Conservation (phyloP, 2,329 filamentous ascomycete species). For the Xylariaceae sp. region DNA sequence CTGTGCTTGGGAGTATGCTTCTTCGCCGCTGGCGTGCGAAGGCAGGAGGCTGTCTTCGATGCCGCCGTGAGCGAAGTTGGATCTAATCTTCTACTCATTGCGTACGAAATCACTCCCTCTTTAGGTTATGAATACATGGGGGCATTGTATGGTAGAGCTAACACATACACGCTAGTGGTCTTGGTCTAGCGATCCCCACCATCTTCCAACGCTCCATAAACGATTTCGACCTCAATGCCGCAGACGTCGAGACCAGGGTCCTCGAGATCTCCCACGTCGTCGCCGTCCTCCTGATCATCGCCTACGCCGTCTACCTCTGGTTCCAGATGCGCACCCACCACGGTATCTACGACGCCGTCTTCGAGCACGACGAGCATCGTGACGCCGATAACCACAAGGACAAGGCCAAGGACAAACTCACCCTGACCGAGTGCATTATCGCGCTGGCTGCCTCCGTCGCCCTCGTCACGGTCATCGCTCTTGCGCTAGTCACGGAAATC, state of each 20-base stretch:
- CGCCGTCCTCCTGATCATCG: conserved; percentile 69
- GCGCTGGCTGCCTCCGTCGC: conserved; percentile 66
- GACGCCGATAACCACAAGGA: conserved; percentile 68
- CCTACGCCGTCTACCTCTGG: conserved; percentile 67
- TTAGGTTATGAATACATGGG: too few relatives aligned
- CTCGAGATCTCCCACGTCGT: conserved; percentile 71
- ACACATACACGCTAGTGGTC: conserved; percentile 40
- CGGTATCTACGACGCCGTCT: conserved; percentile 73
- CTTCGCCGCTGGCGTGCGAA: conserved; percentile 71
- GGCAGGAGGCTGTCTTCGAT: conserved; percentile 72
- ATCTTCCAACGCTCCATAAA: conserved; percentile 57
- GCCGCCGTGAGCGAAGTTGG: conserved; percentile 78
- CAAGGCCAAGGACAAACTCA: conserved; percentile 66
- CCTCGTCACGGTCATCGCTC: conserved; percentile 73
- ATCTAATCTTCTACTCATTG: conserved; percentile 74
- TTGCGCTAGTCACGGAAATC: conserved; percentile 75
- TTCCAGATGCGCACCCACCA: conserved; percentile 81
- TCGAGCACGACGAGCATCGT: conserved; percentile 69
- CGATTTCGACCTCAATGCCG: conserved; percentile 29
- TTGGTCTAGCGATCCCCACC: conserved; percentile 55
- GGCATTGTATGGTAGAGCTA: conserved; percentile 34
- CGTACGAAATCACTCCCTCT: conserved; percentile 54
- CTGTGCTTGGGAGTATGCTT: conserved; percentile 82
- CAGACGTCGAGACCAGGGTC: conserved; percentile 53
- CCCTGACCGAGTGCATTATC: conserved; percentile 71